phyloP scores from a whole-genome alignment of 108 stramenopile species.

The Cyclotella cryptica region DNA sequence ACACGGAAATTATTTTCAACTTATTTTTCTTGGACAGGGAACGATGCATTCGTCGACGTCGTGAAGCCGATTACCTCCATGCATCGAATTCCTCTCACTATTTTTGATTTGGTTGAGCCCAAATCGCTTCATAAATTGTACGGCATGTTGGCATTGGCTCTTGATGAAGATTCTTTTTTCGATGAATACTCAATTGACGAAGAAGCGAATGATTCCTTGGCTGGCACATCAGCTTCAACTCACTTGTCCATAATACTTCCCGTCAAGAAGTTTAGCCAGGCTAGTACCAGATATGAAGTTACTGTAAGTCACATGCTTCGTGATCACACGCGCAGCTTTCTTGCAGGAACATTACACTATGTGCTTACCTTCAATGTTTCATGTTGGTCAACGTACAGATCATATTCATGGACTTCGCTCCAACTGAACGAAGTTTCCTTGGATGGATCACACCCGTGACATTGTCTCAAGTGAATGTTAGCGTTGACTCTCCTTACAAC shows the following conservation, averaged over 20 bases:
- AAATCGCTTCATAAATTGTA: slow-evolving; percentile 35
- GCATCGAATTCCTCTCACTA: slow-evolving; percentile 30
- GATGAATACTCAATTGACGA: slow-evolving; percentile 1
- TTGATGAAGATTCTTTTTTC: slow-evolving; percentile 21
- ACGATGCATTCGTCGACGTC: slow-evolving; percentile 11
- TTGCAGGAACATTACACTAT: neutral
- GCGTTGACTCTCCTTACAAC: neutral
- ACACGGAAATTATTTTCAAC: neutral
- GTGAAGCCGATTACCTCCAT: slow-evolving; percentile 8
- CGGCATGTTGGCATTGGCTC: slow-evolving; percentile 44
- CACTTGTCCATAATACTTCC: slow-evolving; percentile 50
- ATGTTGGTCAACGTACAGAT: slow-evolving; percentile 19
- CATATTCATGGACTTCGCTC: slow-evolving; percentile 28
- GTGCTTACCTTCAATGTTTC: too few species aligned
- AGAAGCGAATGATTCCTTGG: neutral
- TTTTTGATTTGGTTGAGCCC: slow-evolving; percentile 46
- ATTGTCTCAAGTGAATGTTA: neutral
- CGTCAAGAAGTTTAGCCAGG: slow-evolving; percentile 13
- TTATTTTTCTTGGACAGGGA: slow-evolving; percentile 6
- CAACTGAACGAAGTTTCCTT: slow-evolving; percentile 35
- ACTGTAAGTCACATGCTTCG: slow-evolving; percentile 24
- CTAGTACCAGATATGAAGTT: slow-evolving; percentile 24
- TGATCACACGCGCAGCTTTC: neutral
- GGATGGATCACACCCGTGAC: slow-evolving; percentile 26
- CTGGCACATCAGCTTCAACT: slow-evolving; percentile 13